A percentile compares a stretch with the other conserved stretches of the same genome.
phyloP scores from a whole-genome alignment of 805 yeast species.

The Priceomyces castillae region DNA sequence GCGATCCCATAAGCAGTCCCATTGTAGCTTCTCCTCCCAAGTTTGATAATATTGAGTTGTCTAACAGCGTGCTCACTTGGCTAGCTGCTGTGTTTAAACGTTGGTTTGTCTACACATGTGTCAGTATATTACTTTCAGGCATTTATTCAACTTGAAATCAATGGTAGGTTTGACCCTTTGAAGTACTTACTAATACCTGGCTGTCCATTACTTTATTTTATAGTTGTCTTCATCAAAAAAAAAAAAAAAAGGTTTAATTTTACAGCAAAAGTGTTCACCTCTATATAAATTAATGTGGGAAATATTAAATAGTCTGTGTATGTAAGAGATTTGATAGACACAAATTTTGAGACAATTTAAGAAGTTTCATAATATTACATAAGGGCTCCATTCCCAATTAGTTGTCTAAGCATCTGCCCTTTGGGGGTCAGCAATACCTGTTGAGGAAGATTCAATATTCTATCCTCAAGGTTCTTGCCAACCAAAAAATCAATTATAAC shows the following conservation, averaged over 20 bases:
- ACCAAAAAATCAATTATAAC: constrained; percentile 55
- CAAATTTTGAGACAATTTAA: not conserved
- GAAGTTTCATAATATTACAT: constrained; percentile 1
- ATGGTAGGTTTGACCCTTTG: not conserved
- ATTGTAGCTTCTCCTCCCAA: constrained; percentile 2
- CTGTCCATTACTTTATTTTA: not conserved
- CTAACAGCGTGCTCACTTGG: constrained; percentile 7
- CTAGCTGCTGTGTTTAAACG: constrained; percentile 6
- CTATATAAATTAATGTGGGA: constrained; percentile 1
- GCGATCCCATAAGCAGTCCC: constrained; percentile 2
- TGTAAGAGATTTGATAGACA: constrained; percentile 1
- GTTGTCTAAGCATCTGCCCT: constrained; percentile 32
- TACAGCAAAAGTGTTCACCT: constrained; percentile 4
- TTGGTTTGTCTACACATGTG: constrained; percentile 1
- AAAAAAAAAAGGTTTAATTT: not conserved
- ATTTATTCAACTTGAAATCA: not conserved
- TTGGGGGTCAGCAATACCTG: constrained; percentile 42
- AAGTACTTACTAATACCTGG: not conserved
- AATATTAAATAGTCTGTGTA: not conserved
- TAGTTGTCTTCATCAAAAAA: not conserved
- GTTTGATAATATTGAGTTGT: constrained; percentile 3
- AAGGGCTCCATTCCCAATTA: constrained; percentile 22
- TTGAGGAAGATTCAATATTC: constrained; percentile 52
- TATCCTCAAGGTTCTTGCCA: constrained; percentile 52
- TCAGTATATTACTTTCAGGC: not conserved